phyloP scores from a whole-genome alignment of 139 green algal species.

The Penium margaritaceum region DNA sequence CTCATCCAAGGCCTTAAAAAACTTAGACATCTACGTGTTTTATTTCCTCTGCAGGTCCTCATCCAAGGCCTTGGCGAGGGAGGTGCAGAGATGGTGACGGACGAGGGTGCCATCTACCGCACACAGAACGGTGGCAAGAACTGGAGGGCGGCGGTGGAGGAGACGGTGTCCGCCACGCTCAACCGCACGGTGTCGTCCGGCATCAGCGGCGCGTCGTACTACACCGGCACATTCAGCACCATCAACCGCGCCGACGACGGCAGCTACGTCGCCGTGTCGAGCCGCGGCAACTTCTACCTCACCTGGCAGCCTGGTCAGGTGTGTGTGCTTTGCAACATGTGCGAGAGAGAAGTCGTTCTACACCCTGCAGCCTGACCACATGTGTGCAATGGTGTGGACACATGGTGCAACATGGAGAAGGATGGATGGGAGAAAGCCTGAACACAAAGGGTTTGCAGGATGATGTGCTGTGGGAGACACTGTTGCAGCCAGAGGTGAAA shows the following conservation, averaged over 20 bases:
- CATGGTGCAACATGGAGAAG: no score
- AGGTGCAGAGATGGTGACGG: conserved; percentile 91
- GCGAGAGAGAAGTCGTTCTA: no score
- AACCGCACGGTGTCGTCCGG: conserved; percentile 72
- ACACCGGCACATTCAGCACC: conserved; percentile 91
- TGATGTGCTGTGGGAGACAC: no score
- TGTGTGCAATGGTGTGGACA: no score
- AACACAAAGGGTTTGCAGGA: no score
- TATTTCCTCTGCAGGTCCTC: conserved; percentile 59
- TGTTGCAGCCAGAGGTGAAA: no score
- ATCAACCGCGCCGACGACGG: conserved; percentile 67
- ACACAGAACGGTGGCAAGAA: conserved; percentile 86
- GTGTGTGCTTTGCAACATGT: no score
- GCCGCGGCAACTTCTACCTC: conserved; percentile 98
- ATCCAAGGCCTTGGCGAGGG: conserved; percentile 47
- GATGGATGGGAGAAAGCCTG: no score
- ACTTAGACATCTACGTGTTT: no score
- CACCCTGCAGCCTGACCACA: no score
- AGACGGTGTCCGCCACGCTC: conserved; percentile 96
- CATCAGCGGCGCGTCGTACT: conserved; percentile 93
- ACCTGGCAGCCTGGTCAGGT: conserved; percentile 85
- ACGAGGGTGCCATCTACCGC: conserved; percentile 95
- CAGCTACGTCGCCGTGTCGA: conserved; percentile 87
- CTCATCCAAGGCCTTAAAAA: no score
- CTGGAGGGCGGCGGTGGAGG: conserved; percentile 92